Evolutionary conservation across 23 red algal genomes (phyloP).

Genomic region (Gracilaria gracilis): DNA sequence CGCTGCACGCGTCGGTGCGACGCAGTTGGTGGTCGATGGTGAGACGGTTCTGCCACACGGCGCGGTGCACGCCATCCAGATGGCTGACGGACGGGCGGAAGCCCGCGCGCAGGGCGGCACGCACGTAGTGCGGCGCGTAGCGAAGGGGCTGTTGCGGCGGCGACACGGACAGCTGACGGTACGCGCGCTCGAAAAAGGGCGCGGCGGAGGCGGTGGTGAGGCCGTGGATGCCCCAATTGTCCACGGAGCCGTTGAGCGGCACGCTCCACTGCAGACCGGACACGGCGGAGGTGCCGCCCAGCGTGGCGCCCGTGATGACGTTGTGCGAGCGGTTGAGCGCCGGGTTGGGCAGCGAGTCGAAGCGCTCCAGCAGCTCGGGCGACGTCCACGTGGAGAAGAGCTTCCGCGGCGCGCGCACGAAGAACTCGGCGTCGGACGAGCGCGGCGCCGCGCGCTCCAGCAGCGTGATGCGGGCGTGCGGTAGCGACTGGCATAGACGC

Average conservation of each 20-base stretch:
- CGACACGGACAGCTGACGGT: neutral
- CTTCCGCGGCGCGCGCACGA: slow-evolving; percentile 35
- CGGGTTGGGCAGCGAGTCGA: slow-evolving; percentile 13
- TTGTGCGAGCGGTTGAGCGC: slow-evolving; percentile 24
- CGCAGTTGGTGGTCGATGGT: slow-evolving; percentile 32
- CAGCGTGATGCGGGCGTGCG: slow-evolving; percentile 21
- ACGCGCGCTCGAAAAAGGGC: slow-evolving; percentile 16
- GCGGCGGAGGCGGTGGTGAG: slow-evolving; percentile 13
- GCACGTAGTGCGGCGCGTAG: slow-evolving; percentile 33
- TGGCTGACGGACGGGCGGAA: neutral
- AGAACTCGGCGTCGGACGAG: slow-evolving; percentile 7
- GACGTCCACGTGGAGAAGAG: slow-evolving; percentile 15
- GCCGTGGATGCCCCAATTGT: slow-evolving; percentile 36
- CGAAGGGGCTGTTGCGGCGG: neutral
- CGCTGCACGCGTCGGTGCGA: slow-evolving; percentile 58
- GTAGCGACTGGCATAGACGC: slow-evolving; percentile 63
- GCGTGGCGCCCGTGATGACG: slow-evolving; percentile 43
- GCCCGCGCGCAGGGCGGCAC: slow-evolving; percentile 35
- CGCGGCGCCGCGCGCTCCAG: slow-evolving; percentile 66
- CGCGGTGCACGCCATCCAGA: neutral
- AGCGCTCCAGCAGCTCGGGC: slow-evolving; percentile 27
- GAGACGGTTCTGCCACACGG: slow-evolving; percentile 29
- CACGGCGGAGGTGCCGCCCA: slow-evolving; percentile 67
- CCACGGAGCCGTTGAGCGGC: slow-evolving; percentile 46
- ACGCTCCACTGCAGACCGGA: slow-evolving; percentile 65